phyloP scores from a whole-genome alignment of 805 yeast species.

The Grigorovia jiainica region DNA sequence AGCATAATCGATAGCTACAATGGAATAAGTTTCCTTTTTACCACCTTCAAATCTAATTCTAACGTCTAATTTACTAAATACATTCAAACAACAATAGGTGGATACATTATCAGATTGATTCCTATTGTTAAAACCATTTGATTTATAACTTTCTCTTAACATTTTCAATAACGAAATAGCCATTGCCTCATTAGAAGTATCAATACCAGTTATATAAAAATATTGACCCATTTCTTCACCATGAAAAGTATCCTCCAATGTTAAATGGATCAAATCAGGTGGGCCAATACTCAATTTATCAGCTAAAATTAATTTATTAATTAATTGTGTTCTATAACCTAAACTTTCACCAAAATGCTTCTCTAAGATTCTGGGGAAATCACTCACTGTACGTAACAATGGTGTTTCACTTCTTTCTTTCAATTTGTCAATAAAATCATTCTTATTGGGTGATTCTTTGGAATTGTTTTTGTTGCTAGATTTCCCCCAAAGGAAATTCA shows the following conservation, averaged over 20 bases:
- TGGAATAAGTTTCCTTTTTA: slow-evolving; percentile 20
- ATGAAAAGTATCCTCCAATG: slow-evolving; percentile 34
- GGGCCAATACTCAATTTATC: slow-evolving; percentile 50
- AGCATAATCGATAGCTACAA: slow-evolving; percentile 25
- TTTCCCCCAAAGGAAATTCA: slow-evolving; percentile 11
- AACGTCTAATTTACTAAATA: slow-evolving; percentile 64
- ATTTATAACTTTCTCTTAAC: slow-evolving; percentile 18
- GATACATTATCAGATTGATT: slow-evolving; percentile 20
- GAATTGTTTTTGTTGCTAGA: background rate
- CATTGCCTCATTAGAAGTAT: slow-evolving; percentile 35
- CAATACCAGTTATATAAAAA: slow-evolving; percentile 40
- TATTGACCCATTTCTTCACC: slow-evolving; percentile 41
- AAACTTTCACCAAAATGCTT: slow-evolving; percentile 25
- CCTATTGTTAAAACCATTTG: background rate
- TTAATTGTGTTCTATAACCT: slow-evolving; percentile 17
- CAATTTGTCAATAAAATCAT: background rate
- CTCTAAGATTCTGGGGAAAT: slow-evolving; percentile 24
- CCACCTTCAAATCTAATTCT: slow-evolving; percentile 45
- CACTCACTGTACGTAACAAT: slow-evolving; percentile 5
- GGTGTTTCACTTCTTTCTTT: background rate
- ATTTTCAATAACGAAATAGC: slow-evolving; percentile 41
- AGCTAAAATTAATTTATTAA: slow-evolving; percentile 10
- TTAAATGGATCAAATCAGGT: slow-evolving; percentile 50
- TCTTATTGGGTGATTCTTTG: background rate
- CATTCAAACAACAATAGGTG: slow-evolving; percentile 63